Evolutionary conservation across 768 basidiomycete species (phyloP), one percentile per base, ranked within the genome.

Genomic region (Termitomyces sp.): DNA sequence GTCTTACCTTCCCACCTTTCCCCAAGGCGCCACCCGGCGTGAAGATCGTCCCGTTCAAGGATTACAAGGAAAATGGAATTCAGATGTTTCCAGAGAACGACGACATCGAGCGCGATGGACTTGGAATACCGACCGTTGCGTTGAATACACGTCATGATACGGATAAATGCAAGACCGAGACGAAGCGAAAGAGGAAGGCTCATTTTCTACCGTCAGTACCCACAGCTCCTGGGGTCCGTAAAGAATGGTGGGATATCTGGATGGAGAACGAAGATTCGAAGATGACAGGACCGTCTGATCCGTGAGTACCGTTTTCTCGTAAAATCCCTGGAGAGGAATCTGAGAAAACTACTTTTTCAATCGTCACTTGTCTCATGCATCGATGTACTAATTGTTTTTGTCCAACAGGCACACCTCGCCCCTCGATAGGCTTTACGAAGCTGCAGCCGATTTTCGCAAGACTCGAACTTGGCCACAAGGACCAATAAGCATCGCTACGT

Each of bases 241-340:
- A 64, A 56, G 71, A 73, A 39, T 91, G 88, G 88, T 88, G 78
- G 72, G 82, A 88, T 56, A 71, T 81, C n/a, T 91, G 89, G 89
- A 79, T 79, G 47, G 81, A 85, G 39, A 73, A 70, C 3, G 88
- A 90, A 64, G 67, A 74, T 45, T 67, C 76, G 31, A 72, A 82
- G 54, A 66, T 72, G 36, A 69, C 63, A 27, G 69, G 68, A 39
- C 71, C 68, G 33, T 80, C 79, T 53, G 74, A 88, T 63, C 66
- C 71, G 87, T 88, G 58, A 60, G 84, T 72, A 15, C 7, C 42
- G 36, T 52, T 29, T 38, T 44, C 25, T 13, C 54, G 25, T 41
- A 39, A 20, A 16, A 33, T 2, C 32, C 32, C 22, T 36, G 9
- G 22, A 45, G 27, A 10, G 18, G 10, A 29, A 31, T 31, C 27